Percentiles rank a stretch among this genome's conserved stretches.
phyloP scores from a whole-genome alignment of 2,329 filamentous ascomycete species.

The Talaromyces sp. region DNA sequence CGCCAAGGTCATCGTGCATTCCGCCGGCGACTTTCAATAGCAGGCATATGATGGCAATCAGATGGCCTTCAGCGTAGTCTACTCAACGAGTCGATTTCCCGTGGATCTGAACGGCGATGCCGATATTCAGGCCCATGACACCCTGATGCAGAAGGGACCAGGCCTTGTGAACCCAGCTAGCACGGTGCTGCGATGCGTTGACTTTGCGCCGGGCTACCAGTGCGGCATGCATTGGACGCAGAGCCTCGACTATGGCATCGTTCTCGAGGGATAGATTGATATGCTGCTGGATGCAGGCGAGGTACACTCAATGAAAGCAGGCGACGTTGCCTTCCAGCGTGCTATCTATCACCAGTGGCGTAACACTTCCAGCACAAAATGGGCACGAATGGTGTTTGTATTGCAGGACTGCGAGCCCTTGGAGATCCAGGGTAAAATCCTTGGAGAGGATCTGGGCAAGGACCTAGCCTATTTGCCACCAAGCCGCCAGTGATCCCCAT shows the following conservation, averaged over 20 bases:
- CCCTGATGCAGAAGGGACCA: slow-evolving; percentile 13
- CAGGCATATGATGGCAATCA: too few relatives aligned
- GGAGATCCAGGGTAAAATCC: too few relatives aligned
- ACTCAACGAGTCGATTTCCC: not conserved
- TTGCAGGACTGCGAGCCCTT: not conserved
- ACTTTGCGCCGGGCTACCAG: slow-evolving; percentile 42
- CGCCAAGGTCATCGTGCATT: too few relatives aligned
- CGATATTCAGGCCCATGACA: not conserved
- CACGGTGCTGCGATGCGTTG: slow-evolving; percentile 44
- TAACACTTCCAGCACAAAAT: slow-evolving; percentile 45
- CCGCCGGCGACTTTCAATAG: too few relatives aligned
- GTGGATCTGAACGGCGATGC: not conserved
- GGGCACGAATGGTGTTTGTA: slow-evolving; percentile 42
- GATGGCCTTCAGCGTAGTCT: not conserved
- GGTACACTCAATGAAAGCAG: slow-evolving; percentile 41
- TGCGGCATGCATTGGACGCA: slow-evolving; percentile 52
- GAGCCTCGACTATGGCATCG: slow-evolving; percentile 52
- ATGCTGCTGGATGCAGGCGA: slow-evolving; percentile 52
- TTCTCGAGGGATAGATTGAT: slow-evolving; percentile 52
- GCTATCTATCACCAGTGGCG: slow-evolving; percentile 54
- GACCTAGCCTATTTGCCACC: too few relatives aligned
- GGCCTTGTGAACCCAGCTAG: slow-evolving; percentile 38
- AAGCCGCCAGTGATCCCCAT: too few relatives aligned
- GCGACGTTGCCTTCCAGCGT: slow-evolving; percentile 54
- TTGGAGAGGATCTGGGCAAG: too few relatives aligned